Conservation (phyloP, 163 green algal genomes). For the Chloromonas sp. region DNA sequence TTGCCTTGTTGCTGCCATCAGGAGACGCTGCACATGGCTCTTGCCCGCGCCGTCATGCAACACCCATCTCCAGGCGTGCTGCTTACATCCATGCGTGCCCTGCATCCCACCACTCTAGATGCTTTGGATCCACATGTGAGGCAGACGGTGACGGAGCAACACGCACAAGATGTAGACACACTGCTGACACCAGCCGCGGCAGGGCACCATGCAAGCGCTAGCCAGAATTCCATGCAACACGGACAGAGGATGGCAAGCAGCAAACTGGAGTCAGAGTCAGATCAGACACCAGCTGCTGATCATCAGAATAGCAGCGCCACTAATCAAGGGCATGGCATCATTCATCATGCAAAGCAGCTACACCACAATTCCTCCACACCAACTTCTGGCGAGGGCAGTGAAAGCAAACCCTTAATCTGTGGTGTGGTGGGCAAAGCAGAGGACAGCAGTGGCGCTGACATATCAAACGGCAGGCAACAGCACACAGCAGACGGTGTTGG, state of each 20-base stretch:
- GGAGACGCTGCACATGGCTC: not conserved
- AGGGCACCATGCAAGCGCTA: not conserved
- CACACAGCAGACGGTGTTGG: too few relatives aligned
- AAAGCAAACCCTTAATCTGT: too few relatives aligned
- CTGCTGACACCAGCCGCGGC: not conserved
- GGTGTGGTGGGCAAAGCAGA: not conserved
- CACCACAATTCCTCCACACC: not conserved
- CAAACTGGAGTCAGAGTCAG: too few relatives aligned
- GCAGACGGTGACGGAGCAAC: not conserved
- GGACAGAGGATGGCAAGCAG: too few relatives aligned
- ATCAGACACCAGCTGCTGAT: too few relatives aligned
- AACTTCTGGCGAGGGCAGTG: not conserved
- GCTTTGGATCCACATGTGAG: too few relatives aligned
- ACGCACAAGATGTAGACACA: not conserved
- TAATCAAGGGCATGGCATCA: not conserved
- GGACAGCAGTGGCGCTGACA: not conserved
- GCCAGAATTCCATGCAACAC: too few relatives aligned
- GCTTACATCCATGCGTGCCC: not conserved
- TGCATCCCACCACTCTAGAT: not conserved
- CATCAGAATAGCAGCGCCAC: not conserved
- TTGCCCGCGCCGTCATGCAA: not conserved
- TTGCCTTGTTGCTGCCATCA: not conserved
- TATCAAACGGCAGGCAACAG: too few relatives aligned
- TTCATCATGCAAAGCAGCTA: not conserved
- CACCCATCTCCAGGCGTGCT: not conserved